Evolutionary conservation across 164 flowering plant genomes (phyloP), one percentile per base, ranked within the genome.

Genomic region (Nymphaea thermarum): DNA sequence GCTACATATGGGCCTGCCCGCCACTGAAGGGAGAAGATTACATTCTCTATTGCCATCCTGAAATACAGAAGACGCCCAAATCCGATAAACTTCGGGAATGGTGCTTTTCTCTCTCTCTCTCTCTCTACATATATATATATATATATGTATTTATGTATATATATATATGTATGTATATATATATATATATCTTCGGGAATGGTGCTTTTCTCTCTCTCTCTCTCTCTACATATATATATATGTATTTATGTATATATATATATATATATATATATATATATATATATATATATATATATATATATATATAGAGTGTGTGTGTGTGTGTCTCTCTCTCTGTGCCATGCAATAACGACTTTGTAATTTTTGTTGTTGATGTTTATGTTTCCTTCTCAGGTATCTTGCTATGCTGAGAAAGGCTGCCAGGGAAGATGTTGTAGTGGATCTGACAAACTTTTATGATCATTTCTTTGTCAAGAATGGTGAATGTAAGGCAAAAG

Each of bases 341-440:
- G 55, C 10, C 57, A 5, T 15, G 14, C 57, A 51, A 10, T 41
- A 17, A 17, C 63, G n/a, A 61, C 63, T 16, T 6, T 5, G 12
- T 8, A 51, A 15, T 51, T 10, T 51, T 15, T 51, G 8, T 51
- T 10, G 57, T 51, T 10, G 57, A 3, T 5, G 57, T 51, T 51
- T 51, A 51, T 36, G 16, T 59, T 66, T 66, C 47, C 17, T 3
- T 36, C 17, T 43, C 81, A 88, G 93, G 93, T 86, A 87, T 67
- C 71, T 62, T 42, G 64, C 79, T 45, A 80, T 87, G 86, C 65
- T 90, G 41, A 66, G 66, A 43, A 89, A 86, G 70, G 91, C 89
- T 36, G 44, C 68, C 5, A 64, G 76, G 11, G 87, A 85, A 67
- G 69, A 74, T 2, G 77, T 87, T 60, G 87, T 82, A 63, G 79